Percentiles rank a stretch among this genome's conserved stretches.
Evolutionary conservation across 148 eudicot species (phyloP).

Genomic region (Camellia japonica): DNA sequence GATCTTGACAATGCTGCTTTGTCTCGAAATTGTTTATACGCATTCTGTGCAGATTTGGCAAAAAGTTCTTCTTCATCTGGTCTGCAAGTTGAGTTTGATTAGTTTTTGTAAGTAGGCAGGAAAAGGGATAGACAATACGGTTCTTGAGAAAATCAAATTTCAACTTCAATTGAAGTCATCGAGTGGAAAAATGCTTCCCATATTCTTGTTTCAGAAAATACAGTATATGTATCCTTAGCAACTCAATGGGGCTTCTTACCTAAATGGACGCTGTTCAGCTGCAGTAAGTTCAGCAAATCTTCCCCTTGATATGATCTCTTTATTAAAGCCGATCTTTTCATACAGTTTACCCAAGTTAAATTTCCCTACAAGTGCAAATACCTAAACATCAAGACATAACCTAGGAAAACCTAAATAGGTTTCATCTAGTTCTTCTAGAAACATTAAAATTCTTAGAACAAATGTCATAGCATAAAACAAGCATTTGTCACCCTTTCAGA

Average conservation of each 20-base stretch:
- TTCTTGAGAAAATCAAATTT: neutral
- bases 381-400: constrained; percentile 8
- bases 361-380: constrained; percentile 49
- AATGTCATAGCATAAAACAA: neutral
- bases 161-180: neutral
- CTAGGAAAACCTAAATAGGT: neutral
- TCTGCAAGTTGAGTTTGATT: constrained; percentile 31
- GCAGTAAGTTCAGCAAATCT: constrained; percentile 83
- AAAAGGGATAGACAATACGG: neutral
- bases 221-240: neutral
- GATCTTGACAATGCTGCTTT: constrained; percentile 95
- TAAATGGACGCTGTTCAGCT: constrained; percentile 88
- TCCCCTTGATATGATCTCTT: constrained; percentile 92
- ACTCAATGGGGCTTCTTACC: constrained; percentile 37
- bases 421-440: neutral
- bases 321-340: constrained; percentile 86
- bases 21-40: constrained; percentile 74
- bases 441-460: neutral
- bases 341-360: constrained; percentile 75
- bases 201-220: neutral
- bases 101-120: constrained; percentile 3
- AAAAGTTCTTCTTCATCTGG: constrained; percentile 90
- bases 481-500: neutral
- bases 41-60: constrained; percentile 68
- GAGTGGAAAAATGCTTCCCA: neutral